phyloP scores from a whole-genome alignment of 192 early-diverging fungal genomes.

The Coemansia asiatica region DNA sequence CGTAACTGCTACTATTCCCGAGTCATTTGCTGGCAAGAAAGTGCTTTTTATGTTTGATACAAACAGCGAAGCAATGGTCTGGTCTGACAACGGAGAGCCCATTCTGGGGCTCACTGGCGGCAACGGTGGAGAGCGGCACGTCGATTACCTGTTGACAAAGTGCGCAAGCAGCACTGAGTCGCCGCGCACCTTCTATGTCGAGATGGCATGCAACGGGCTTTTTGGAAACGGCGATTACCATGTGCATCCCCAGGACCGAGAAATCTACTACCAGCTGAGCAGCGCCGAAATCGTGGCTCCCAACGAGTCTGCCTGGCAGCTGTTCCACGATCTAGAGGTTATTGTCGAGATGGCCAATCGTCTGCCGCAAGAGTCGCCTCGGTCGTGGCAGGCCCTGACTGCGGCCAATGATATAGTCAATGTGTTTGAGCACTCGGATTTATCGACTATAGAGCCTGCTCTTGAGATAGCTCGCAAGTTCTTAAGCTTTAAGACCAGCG shows the following conservation, averaged over 20 bases:
- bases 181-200: conserved; percentile 75
- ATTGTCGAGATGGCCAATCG: conserved; percentile 74
- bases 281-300: conserved; percentile 69
- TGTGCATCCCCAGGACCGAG: conserved; percentile 65
- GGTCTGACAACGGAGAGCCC: conserved; percentile 77
- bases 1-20: conserved; percentile 68
- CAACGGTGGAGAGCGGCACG: conserved; percentile 56
- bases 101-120: conserved; percentile 88
- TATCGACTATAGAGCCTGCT: conserved; percentile 47
- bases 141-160: conserved; percentile 56
- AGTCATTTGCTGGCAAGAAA: conserved; percentile 58
- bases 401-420: conserved; percentile 82
- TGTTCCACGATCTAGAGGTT: conserved; percentile 81
- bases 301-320: conserved; percentile 66
- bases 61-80: conserved; percentile 83
- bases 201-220: conserved; percentile 89
- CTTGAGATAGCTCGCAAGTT: conserved; percentile 62
- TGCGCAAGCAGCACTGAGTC: conserved; percentile 46
- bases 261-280: conserved; percentile 64
- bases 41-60: conserved; percentile 85
- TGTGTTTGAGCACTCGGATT: conserved; percentile 57
- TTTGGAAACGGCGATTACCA: conserved; percentile 77
- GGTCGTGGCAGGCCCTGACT: conserved; percentile 76
- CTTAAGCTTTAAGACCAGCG: conserved; percentile 62
- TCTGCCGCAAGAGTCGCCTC: conserved; percentile 67